Evolutionary conservation across 352 stramenopile species (phyloP).

Genomic region (Pythium graminicola): DNA sequence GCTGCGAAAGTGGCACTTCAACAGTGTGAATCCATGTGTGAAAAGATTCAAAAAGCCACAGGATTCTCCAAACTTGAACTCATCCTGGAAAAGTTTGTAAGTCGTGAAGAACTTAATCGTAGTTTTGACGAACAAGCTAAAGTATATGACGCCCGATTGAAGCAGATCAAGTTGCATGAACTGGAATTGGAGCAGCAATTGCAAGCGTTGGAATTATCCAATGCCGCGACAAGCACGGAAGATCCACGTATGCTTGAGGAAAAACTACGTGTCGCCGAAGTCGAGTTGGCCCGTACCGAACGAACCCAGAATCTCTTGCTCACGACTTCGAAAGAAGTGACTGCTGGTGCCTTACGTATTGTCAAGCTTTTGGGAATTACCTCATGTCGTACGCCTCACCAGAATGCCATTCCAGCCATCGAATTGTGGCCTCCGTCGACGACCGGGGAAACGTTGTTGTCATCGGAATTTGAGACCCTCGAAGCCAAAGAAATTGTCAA

Average conservation of each 20-base stretch:
- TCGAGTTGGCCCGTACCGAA: slow-evolving; percentile 57
- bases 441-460: slow-evolving; percentile 40
- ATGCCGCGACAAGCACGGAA: slow-evolving; percentile 37
- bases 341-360: slow-evolving; percentile 53
- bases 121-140: slow-evolving; percentile 81
- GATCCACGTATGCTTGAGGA: slow-evolving; percentile 68
- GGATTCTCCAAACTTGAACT: slow-evolving; percentile 70
- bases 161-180: slow-evolving; percentile 76
- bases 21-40: slow-evolving; percentile 76
- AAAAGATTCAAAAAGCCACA: slow-evolving; percentile 78
- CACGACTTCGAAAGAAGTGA: slow-evolving; percentile 71
- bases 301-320: slow-evolving; percentile 59
- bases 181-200: slow-evolving; percentile 66
- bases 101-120: slow-evolving; percentile 65
- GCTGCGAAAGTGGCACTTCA: slow-evolving; percentile 68
- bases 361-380: slow-evolving; percentile 74
- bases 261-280: slow-evolving; percentile 58
- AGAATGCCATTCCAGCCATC: slow-evolving; percentile 50
- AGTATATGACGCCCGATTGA: slow-evolving; percentile 69
- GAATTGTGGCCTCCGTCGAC: slow-evolving; percentile 57
- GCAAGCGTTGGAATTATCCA: slow-evolving; percentile 54
- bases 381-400: slow-evolving; percentile 48
- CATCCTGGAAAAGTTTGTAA: slow-evolving; percentile 75
- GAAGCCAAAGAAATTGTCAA: slow-evolving; percentile 50
- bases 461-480: slow-evolving; percentile 66